Evolutionary conservation across 306 rosid species (phyloP).

Genomic region (Parietaria judaica): DNA sequence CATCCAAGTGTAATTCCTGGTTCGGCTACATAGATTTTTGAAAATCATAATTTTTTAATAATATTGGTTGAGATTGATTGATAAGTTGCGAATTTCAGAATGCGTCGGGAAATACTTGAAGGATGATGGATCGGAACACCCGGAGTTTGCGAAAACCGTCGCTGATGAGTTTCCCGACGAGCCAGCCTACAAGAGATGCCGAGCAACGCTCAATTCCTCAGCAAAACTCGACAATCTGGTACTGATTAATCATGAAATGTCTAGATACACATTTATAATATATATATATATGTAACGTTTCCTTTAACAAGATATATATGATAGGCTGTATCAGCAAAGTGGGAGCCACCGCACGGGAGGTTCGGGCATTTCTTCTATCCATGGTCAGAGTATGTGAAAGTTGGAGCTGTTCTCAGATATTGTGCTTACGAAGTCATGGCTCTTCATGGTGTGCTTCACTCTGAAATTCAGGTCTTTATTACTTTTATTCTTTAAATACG

Average conservation of each 20-base stretch:
- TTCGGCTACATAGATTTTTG: too few relatives aligned
- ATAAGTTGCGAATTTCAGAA: conserved; percentile 25
- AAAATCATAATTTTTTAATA: too few relatives aligned
- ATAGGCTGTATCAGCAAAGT: conserved; percentile 71
- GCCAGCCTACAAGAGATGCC: conserved; percentile 53
- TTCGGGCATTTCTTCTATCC: conserved; percentile 61
- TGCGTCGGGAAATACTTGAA: conserved; percentile 51
- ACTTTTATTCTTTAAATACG: neutral
- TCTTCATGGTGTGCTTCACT: conserved; percentile 62
- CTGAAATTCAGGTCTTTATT: conserved; percentile 57
- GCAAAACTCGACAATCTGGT: conserved; percentile 53
- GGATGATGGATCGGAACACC: conserved; percentile 41
- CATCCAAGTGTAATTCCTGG: too few relatives aligned
- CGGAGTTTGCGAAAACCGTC: conserved; percentile 28
- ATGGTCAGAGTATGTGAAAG: conserved; percentile 62
- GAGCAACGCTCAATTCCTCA: conserved; percentile 50
- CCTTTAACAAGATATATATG: too few relatives aligned
- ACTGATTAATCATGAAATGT: neutral
- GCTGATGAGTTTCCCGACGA: conserved; percentile 61
- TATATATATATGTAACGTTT: neutral
- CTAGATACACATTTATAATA: neutral
- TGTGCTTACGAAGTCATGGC: conserved; percentile 80
- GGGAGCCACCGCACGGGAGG: conserved; percentile 87
- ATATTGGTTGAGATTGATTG: too few relatives aligned
- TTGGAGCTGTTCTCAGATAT: conserved; percentile 52